phyloP scores from a whole-genome alignment of 352 stramenopile species.

The Phytophthora gonapodyides region DNA sequence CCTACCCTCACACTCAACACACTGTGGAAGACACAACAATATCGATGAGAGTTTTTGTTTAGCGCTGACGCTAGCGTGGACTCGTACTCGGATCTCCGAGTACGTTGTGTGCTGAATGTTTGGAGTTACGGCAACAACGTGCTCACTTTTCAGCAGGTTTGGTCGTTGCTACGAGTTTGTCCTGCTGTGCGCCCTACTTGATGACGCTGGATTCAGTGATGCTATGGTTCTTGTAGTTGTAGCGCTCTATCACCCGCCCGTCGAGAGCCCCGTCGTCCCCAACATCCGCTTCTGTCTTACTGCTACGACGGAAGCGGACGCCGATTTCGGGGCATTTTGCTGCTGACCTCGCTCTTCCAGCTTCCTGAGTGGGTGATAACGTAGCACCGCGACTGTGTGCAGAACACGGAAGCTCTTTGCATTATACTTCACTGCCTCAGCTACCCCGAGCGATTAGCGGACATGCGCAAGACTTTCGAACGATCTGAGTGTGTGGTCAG shows the following conservation, averaged over 20 bases:
- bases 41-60: too few species aligned
- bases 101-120: too few species aligned
- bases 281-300: conserved; percentile 2
- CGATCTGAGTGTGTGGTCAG: not conserved
- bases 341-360: not conserved
- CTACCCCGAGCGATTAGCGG: conserved; percentile 4
- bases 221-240: not conserved
- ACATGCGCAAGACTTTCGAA: conserved; percentile 4
- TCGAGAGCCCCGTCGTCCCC: not conserved
- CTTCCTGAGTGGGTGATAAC: conserved; percentile 6
- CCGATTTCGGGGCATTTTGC: not conserved
- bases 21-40: too few species aligned
- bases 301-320: conserved; percentile 6
- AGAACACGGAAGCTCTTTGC: not conserved
- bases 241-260: not conserved
- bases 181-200: not conserved
- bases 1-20: too few species aligned
- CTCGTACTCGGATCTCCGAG: too few species aligned
- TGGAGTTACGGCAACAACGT: too few species aligned
- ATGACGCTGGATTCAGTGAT: not conserved
- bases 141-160: too few species aligned
- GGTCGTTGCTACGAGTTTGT: too few species aligned
- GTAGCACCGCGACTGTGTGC: conserved; percentile 1
- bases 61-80: too few species aligned
- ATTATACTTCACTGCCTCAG: conserved; percentile 1